Conservation (phyloP, 768 basidiomycete species). For the Strobilomyces dryophilus region DNA sequence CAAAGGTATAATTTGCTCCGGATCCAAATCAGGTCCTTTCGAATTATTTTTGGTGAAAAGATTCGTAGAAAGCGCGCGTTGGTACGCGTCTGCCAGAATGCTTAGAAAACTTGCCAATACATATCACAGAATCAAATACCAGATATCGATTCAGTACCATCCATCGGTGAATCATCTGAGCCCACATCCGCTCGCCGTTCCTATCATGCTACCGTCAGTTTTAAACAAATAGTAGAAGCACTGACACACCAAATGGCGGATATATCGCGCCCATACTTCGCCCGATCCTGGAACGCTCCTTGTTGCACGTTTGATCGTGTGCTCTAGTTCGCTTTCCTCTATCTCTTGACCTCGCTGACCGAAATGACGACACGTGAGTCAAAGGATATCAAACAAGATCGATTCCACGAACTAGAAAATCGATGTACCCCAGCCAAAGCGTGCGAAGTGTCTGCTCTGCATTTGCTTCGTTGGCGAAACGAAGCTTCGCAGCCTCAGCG, state of each 20-base stretch:
- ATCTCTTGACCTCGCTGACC: slow-evolving; percentile 34
- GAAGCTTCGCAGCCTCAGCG: slow-evolving; percentile 59
- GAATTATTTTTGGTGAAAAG: slow-evolving; percentile 38
- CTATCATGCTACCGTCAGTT: slow-evolving; percentile 7
- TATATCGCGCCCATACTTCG: slow-evolving; percentile 74
- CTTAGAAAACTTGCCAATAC: slow-evolving; percentile 5
- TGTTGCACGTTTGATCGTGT: slow-evolving; percentile 51
- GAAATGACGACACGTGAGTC: background rate
- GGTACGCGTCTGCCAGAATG: slow-evolving; percentile 47
- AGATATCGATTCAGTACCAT: slow-evolving; percentile 22
- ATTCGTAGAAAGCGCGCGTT: slow-evolving; percentile 50
- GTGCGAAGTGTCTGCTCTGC: slow-evolving; percentile 55
- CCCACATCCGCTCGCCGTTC: slow-evolving; percentile 16
- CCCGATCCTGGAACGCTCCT: slow-evolving; percentile 75
- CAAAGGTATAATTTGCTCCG: slow-evolving; percentile 62
- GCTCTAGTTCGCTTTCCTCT: slow-evolving; percentile 39
- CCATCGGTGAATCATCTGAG: slow-evolving; percentile 17
- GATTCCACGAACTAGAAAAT: slow-evolving; percentile 53
- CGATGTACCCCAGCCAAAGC: slow-evolving; percentile 75
- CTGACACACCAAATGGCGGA: slow-evolving; percentile 60
- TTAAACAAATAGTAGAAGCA: background rate
- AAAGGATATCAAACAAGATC: background rate
- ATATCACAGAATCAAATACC: slow-evolving; percentile 12
- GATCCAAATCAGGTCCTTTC: slow-evolving; percentile 35
- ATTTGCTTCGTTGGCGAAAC: slow-evolving; percentile 49